These are phyloP conservation scores for Penicillium sp. DNA, from an alignment of 2,329 filamentous ascomycete species.

Conservation along the genomic window DNA sequence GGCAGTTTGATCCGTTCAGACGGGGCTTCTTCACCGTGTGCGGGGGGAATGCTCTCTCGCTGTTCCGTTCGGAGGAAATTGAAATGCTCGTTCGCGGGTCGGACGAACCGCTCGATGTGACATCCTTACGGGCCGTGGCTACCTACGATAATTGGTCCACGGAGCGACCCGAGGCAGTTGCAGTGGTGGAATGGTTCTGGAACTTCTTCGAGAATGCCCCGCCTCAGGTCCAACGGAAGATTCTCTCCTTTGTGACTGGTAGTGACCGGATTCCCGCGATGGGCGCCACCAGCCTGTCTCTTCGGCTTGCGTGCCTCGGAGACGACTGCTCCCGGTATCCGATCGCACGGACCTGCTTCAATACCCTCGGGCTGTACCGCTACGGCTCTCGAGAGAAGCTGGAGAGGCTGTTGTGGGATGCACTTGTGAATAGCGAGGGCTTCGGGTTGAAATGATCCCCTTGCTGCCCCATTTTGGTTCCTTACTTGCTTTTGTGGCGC, in stretches of 20 bases:
- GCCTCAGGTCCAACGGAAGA: conserved; percentile 70
- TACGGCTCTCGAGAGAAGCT: conserved; percentile 69
- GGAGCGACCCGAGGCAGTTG: conserved; percentile 58
- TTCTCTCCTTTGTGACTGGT: conserved; percentile 85
- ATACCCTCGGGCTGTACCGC: conserved; percentile 74
- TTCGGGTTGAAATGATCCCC: conserved; percentile 73
- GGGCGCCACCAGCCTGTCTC: conserved; percentile 75
- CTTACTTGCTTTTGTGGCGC: neutral
- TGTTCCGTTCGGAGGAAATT: conserved; percentile 90
- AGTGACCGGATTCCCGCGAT: conserved; percentile 89
- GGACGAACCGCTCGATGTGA: conserved; percentile 79
- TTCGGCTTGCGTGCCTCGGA: conserved; percentile 75
- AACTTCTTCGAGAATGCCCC: conserved; percentile 69
- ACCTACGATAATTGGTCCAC: conserved; percentile 78
- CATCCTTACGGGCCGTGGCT: conserved; percentile 72
- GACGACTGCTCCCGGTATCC: conserved; percentile 75
- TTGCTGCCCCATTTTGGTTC: neutral
- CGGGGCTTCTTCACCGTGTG: conserved; percentile 92
- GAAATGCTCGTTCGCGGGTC: conserved; percentile 84
- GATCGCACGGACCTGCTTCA: conserved; percentile 89
- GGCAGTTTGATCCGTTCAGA: conserved; percentile 92
- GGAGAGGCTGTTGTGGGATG: conserved; percentile 75
- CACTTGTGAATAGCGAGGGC: conserved; percentile 86
- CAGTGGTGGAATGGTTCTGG: conserved; percentile 86
- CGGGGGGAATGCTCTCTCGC: conserved; percentile 79